Percentiles rank a stretch among this genome's conserved stretches.
Conservation (phyloP, 2,329 filamentous ascomycete genomes). For the Malbranchea zuffiana region DNA sequence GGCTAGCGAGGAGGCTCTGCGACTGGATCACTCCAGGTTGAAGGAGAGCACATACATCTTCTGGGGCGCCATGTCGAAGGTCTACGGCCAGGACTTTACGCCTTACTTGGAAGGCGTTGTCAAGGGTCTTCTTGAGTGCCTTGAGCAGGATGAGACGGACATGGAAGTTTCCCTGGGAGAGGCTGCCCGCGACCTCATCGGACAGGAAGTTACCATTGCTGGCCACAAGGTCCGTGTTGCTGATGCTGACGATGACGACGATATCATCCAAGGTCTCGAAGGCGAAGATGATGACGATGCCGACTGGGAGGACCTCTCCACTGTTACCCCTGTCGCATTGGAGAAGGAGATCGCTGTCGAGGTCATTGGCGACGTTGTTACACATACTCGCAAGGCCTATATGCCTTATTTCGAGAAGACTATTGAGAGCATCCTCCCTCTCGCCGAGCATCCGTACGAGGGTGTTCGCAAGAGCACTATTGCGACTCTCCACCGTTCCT, state of each 20-base stretch:
- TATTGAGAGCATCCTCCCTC: conserved; percentile 65
- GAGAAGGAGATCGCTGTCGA: conserved; percentile 98
- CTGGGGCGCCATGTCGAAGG: conserved; percentile 88
- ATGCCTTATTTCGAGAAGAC: conserved; percentile 83
- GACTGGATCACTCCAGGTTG: conserved; percentile 78
- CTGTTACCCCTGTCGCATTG: conserved; percentile 77
- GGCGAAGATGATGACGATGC: conserved; percentile 67
- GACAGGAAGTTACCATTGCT: conserved; percentile 63
- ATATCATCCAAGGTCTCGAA: conserved; percentile 49
- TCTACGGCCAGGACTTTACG: conserved; percentile 61
- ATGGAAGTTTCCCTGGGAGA: conserved; percentile 65
- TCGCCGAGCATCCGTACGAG: conserved; percentile 82
- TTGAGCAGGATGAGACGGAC: conserved; percentile 80
- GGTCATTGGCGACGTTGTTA: conserved; percentile 84
- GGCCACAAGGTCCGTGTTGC: conserved; percentile 81
- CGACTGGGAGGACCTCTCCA: conserved; percentile 72
- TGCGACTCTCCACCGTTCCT: conserved; percentile 84
- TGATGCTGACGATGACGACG: conserved; percentile 48
- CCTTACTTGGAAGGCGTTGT: conserved; percentile 38
- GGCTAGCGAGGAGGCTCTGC: conserved; percentile 80
- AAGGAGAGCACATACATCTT: conserved; percentile 96
- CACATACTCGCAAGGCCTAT: conserved; percentile 68
- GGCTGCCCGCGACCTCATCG: conserved; percentile 61
- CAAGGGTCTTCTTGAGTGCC: conserved; percentile 60
- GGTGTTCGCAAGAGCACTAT: conserved; percentile 87